phyloP scores from a whole-genome alignment of 257 asterid species.

The Scutellaria galericulata region DNA sequence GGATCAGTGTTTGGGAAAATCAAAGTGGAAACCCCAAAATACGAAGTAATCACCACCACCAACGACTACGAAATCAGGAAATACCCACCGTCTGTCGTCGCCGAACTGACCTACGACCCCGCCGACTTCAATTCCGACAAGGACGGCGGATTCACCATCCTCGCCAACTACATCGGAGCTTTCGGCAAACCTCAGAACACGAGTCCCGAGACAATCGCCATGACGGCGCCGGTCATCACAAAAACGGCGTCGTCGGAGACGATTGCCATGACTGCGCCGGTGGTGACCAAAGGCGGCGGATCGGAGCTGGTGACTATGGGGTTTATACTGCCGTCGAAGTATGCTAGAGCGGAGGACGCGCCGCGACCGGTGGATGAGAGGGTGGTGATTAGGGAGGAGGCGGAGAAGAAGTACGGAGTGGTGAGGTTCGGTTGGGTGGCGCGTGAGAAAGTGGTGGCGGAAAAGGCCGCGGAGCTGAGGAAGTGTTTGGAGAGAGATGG shows the following conservation, averaged over 20 bases:
- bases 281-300: slow-evolving; percentile 58
- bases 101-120: slow-evolving; percentile 82
- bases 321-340: slow-evolving; percentile 79
- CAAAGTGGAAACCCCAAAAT: slow-evolving; percentile 73
- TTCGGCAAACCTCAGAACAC: slow-evolving; percentile 76
- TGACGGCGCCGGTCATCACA: slow-evolving; percentile 88
- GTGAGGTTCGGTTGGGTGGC: slow-evolving; percentile 79
- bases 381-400: slow-evolving; percentile 78
- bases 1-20: slow-evolving; percentile 79
- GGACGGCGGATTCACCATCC: slow-evolving; percentile 79
- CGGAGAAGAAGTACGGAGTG: slow-evolving; percentile 81
- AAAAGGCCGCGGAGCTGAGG: slow-evolving; percentile 63
- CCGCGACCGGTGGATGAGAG: slow-evolving; percentile 88
- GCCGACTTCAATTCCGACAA: slow-evolving; percentile 60
- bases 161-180: slow-evolving; percentile 83
- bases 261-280: slow-evolving; percentile 86
- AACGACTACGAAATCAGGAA: slow-evolving; percentile 77
- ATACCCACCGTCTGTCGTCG: slow-evolving; percentile 70
- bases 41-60: slow-evolving; percentile 54
- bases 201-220: slow-evolving; percentile 69
- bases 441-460: slow-evolving; percentile 65
- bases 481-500: slow-evolving; percentile 79
- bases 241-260: slow-evolving; percentile 57
- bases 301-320: slow-evolving; percentile 69
- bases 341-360: slow-evolving; percentile 65